These are phyloP conservation scores for Sporormia fimetaria DNA, from an alignment of 495 filamentous ascomycete genomes.

Conservation along the genomic window DNA sequence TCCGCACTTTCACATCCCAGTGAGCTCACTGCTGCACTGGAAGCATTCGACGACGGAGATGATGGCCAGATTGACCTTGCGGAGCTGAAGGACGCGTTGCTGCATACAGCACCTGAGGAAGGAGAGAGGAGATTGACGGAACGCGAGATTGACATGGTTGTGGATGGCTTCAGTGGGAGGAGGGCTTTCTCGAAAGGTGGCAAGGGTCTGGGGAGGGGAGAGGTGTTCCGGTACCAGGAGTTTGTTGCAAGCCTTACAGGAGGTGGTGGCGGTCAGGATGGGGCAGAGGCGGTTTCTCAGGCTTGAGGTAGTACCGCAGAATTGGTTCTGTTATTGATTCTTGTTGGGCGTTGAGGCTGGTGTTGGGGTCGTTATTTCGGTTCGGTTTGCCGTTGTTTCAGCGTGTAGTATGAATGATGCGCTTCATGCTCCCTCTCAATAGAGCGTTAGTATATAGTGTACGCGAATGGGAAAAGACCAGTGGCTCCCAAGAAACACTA, in stretches of 20 bases:
- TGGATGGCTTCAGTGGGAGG: conserved; percentile 73
- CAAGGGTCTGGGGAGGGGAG: conserved; percentile 39
- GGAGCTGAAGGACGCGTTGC: conserved; percentile 70
- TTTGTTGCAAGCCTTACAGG: conserved; percentile 45
- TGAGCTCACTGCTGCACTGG: conserved; percentile 77
- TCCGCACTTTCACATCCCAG: conserved; percentile 56
- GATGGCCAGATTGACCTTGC: conserved; percentile 78
- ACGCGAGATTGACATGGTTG: conserved; percentile 67
- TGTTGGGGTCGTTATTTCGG: too few relatives aligned
- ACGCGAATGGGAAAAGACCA: too few relatives aligned
- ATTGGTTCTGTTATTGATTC: too few relatives aligned
- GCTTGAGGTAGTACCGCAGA: too few relatives aligned
- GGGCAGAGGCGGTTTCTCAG: conserved; percentile 1
- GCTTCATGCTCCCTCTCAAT: too few relatives aligned
- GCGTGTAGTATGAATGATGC: too few relatives aligned
- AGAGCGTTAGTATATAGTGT: too few relatives aligned
- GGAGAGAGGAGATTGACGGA: conserved; percentile 57
- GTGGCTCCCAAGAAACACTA: too few relatives aligned
- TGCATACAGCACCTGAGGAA: conserved; percentile 67
- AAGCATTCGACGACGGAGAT: conserved; percentile 92
- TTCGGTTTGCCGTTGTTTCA: too few relatives aligned
- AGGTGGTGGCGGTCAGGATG: conserved; percentile 14
- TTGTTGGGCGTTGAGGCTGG: too few relatives aligned
- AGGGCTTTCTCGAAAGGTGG: conserved; percentile 54
- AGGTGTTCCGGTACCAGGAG: conserved; percentile 69